Evolutionary conservation across 225 moss, liverwort and hornwort genomes (phyloP), one percentile per base, ranked within the genome.

Genomic region (Straminergon stramineum): DNA sequence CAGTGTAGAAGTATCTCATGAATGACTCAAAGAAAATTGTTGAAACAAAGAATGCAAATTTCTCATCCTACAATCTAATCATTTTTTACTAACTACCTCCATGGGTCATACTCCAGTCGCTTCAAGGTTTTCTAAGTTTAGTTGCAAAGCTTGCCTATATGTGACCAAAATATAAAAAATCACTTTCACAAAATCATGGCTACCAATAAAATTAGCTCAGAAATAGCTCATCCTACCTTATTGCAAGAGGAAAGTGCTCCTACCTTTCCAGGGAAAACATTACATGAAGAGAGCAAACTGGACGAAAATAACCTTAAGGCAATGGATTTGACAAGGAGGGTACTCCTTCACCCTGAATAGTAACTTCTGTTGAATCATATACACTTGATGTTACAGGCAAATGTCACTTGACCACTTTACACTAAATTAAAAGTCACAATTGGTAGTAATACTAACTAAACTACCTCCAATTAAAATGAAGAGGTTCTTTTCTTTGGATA

Each of bases 331-430:
- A 82, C 88, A 89, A 52, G 60, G 81, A 86, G 91, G 91, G 88
- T 84, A 58, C 71, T 81, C 88, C 71, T 35, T 81, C 85, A 86
- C 90, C 91, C 93, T 91, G 58, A 79, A 88, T 88, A 82, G 67
- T 90, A 84, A 81, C 75, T 84, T 91, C 88, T 90, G 86, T 79
- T 92, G 91, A 94, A 91, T 93, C 93, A 93, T 94, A n/a, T 91
- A 92, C 92, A 94, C 74, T 90, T 87, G 83, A 90, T 88, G 87
- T 87, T 92, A 87, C 21, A 75, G 92, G 92, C 81, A 90, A 86
- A 88, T 79, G 88, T 86, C 86, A 85, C 75, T 92, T 81, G 73
- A 92, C 86, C 88, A 91, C 81, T 94, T 93, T 93, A 93, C 90
- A 91, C 88, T 93, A 80, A 58, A 90, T 71, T 84, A 86, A 83